Evolutionary conservation across 208 protist species (phyloP).

Genomic region (Trypanosoma theileri): DNA sequence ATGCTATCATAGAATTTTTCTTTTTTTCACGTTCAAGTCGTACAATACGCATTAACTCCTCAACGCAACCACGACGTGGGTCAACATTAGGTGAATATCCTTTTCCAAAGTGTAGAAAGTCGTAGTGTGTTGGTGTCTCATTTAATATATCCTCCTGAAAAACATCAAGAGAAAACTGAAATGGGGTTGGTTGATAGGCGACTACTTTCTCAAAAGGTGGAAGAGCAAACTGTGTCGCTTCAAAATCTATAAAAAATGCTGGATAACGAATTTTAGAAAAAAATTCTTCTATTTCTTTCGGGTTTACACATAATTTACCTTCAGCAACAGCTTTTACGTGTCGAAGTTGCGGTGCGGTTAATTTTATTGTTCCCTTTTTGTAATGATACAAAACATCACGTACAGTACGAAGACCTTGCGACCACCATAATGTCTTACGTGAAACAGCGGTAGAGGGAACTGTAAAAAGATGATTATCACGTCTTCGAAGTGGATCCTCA

Average conservation of each 20-base stretch:
- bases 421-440: constrained; percentile 81
- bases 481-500: constrained; percentile 46
- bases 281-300: constrained; percentile 75
- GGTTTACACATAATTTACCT: constrained; percentile 70
- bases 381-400: constrained; percentile 65
- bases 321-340: constrained; percentile 68
- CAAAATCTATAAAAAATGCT: constrained; percentile 89
- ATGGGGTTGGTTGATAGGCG: constrained; percentile 83
- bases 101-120: constrained; percentile 89
- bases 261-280: constrained; percentile 79
- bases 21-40: constrained; percentile 74
- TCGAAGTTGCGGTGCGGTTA: constrained; percentile 81
- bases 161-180: constrained; percentile 90
- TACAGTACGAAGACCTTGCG: constrained; percentile 70
- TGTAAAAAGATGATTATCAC: constrained; percentile 90
- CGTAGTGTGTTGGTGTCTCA: constrained; percentile 85
- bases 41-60: constrained; percentile 83
- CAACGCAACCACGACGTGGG: constrained; percentile 59
- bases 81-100: constrained; percentile 83
- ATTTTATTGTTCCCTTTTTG: constrained; percentile 55
- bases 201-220: constrained; percentile 81
- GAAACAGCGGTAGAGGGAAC: constrained; percentile 65
- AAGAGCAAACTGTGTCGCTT: constrained; percentile 84
- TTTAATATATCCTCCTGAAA: constrained; percentile 86
- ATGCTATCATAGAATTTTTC: constrained; percentile 49